Conservation (phyloP, 768 basidiomycete genomes). For the Rhodosporidiobolus odoratus region DNA sequence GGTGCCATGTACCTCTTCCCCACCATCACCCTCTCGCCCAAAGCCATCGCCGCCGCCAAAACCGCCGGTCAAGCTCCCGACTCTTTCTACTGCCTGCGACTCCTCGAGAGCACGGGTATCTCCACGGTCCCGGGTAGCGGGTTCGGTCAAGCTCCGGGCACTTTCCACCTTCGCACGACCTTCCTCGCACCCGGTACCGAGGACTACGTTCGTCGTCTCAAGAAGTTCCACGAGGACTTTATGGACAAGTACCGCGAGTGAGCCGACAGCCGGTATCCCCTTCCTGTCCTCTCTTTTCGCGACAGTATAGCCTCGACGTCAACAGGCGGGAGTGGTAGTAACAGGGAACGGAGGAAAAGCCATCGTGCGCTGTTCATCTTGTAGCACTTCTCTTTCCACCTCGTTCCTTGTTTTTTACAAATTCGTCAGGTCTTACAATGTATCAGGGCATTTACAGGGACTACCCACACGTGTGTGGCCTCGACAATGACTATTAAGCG, state of each 20-base stretch:
- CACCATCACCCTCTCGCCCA: constrained; percentile 64
- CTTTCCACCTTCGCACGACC: constrained; percentile 86
- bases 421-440: no score
- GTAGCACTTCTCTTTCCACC: no score
- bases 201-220: constrained; percentile 79
- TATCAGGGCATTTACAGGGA: no score
- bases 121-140: constrained; percentile 90
- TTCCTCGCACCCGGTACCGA: constrained; percentile 92
- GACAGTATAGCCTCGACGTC: no score
- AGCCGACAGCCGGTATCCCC: not conserved
- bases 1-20: constrained; percentile 95
- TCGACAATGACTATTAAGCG: no score
- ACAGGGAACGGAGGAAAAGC: no score
- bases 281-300: not conserved
- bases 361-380: no score
- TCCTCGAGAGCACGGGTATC: constrained; percentile 85
- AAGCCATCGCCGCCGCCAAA: constrained; percentile 67
- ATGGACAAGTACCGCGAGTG: constrained; percentile 43
- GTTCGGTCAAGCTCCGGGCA: constrained; percentile 86
- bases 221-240: constrained; percentile 64
- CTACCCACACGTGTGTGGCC: no score
- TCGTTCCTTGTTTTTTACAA: no score
- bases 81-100: constrained; percentile 73
- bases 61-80: constrained; percentile 74
- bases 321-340: no score